Conservation (phyloP, 73 alveolate species). For the Diophrys sp. region DNA sequence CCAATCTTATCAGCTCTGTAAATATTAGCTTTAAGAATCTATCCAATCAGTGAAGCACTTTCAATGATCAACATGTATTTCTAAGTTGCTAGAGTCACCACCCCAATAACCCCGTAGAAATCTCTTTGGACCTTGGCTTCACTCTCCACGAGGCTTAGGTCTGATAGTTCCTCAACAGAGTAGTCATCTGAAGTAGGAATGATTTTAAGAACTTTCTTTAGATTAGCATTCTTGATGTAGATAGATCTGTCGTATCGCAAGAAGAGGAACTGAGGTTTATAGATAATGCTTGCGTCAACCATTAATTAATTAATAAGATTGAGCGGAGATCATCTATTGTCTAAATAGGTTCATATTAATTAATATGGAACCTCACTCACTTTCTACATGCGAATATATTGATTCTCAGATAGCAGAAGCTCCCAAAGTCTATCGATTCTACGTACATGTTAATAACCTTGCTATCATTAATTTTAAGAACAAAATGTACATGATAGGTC, state of each 20-base stretch:
- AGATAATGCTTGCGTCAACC: constrained; percentile 40
- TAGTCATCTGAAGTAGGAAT: not conserved
- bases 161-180: not conserved
- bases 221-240: not conserved
- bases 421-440: too few relatives aligned
- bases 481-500: too few relatives aligned
- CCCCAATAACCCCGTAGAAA: constrained; percentile 50
- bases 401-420: too few relatives aligned
- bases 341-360: too few relatives aligned
- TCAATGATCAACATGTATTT: constrained; percentile 50
- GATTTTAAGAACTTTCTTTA: not conserved
- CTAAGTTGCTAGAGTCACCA: constrained; percentile 19
- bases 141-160: not conserved
- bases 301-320: not conserved
- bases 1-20: constrained; percentile 54
- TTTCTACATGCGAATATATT: too few relatives aligned
- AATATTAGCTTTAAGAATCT: constrained; percentile 31
- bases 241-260: constrained; percentile 1
- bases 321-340: too few relatives aligned
- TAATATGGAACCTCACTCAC: too few relatives aligned
- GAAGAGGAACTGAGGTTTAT: constrained; percentile 30
- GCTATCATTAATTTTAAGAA: too few relatives aligned
- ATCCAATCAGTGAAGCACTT: constrained; percentile 40
- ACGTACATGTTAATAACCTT: too few relatives aligned
- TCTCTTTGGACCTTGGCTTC: constrained; percentile 11